Percentiles rank a stretch among this genome's conserved stretches.
Evolutionary conservation across 2,329 filamentous ascomycete species (phyloP).

Genomic region (Cercospora berteroae): DNA sequence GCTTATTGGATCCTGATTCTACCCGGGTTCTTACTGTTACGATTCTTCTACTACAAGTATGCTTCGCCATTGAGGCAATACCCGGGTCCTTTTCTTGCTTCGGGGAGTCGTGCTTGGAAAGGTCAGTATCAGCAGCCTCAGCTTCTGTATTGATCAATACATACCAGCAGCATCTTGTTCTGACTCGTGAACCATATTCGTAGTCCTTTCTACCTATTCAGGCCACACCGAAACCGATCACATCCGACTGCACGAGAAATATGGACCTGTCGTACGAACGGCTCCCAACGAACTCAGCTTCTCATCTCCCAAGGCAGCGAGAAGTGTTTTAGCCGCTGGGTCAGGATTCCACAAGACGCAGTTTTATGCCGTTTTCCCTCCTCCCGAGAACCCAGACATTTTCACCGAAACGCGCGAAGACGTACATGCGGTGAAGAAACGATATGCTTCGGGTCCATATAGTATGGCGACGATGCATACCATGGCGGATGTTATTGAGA

Average conservation of each 20-base stretch:
- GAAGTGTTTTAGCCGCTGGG: constrained; percentile 34
- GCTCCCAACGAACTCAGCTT: constrained; percentile 35
- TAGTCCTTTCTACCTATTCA: constrained; percentile 28
- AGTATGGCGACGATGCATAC: constrained; percentile 56
- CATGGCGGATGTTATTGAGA: constrained; percentile 53
- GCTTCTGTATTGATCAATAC: neutral
- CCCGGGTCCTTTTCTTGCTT: constrained; percentile 34
- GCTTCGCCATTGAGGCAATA: constrained; percentile 32
- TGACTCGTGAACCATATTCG: neutral
- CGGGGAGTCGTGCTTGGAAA: constrained; percentile 35
- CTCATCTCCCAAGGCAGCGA: constrained; percentile 33
- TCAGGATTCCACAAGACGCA: constrained; percentile 36
- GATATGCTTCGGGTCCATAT: constrained; percentile 44
- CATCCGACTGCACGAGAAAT: constrained; percentile 27
- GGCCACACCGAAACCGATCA: constrained; percentile 32
- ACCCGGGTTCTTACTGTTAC: constrained; percentile 29
- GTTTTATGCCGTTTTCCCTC: constrained; percentile 51
- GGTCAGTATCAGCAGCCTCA: constrained; percentile 13
- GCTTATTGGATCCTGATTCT: constrained; percentile 28
- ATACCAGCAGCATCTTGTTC: no score
- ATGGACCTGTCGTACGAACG: constrained; percentile 35
- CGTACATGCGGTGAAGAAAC: constrained; percentile 57
- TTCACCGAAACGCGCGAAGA: constrained; percentile 57
- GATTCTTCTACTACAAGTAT: constrained; percentile 34
- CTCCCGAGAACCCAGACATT: constrained; percentile 58